Percentiles rank a stretch among this genome's conserved stretches.
phyloP scores from a whole-genome alignment of 1,284 basidiomycete genomes.

The Phaffia rhodozyma region DNA sequence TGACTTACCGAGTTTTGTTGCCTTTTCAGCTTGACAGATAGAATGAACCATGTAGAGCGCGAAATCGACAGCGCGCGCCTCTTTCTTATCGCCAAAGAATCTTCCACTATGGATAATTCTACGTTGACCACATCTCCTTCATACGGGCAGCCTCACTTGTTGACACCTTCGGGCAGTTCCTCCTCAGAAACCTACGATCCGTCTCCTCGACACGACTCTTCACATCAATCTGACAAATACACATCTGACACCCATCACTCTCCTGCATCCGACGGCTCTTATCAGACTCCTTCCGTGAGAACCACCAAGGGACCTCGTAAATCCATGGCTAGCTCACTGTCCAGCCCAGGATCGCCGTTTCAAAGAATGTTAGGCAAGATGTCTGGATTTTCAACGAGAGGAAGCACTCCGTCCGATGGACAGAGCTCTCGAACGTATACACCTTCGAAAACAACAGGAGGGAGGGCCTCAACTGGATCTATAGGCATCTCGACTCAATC shows the following conservation, averaged over 20 bases:
- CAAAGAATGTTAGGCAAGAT: slow-evolving; percentile 9
- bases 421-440: background rate
- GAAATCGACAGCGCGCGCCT: slow-evolving; percentile 7
- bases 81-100: background rate
- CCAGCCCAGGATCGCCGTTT: slow-evolving; percentile 1
- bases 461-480: background rate
- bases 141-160: no score
- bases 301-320: no score
- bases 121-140: background rate
- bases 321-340: background rate
- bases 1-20: background rate
- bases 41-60: background rate
- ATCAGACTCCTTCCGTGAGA: no score
- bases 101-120: background rate
- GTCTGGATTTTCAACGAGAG: background rate
- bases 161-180: no score
- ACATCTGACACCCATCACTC: no score
- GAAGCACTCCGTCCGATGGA: background rate
- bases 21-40: background rate
- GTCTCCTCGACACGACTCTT: background rate
- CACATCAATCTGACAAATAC: background rate
- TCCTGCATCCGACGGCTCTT: no score
- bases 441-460: background rate
- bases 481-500: background rate
- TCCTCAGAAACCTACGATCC: background rate